Evolutionary conservation across 805 yeast genomes (phyloP).

Genomic region (Sugiyamaella boreocaroliniensis): DNA sequence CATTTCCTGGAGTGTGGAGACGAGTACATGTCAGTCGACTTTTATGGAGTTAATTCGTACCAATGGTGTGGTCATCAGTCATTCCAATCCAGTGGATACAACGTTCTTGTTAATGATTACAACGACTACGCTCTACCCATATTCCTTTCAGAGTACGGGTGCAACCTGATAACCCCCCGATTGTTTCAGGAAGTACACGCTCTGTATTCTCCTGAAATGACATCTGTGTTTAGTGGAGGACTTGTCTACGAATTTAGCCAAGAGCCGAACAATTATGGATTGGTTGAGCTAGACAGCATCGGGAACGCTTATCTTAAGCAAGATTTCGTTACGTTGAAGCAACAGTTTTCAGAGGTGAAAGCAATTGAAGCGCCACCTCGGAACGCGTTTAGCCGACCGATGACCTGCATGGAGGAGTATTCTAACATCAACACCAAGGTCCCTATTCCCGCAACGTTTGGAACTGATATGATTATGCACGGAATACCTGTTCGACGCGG

Average conservation of each 20-base stretch:
- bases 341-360: constrained; percentile 2
- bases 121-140: constrained; percentile 64
- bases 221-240: constrained; percentile 75
- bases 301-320: constrained; percentile 38
- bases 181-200: constrained; percentile 67
- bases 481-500: constrained; percentile 31
- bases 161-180: constrained; percentile 77
- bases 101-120: constrained; percentile 64
- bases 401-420: constrained; percentile 16
- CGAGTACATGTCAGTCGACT: constrained; percentile 50
- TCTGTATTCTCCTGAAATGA: constrained; percentile 66
- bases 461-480: constrained; percentile 28
- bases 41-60: constrained; percentile 74
- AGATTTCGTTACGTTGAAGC: constrained; percentile 48
- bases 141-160: constrained; percentile 87
- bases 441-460: constrained; percentile 30
- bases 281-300: constrained; percentile 47
- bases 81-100: constrained; percentile 70
- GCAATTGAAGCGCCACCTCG: constrained; percentile 4
- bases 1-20: constrained; percentile 73
- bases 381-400: constrained; percentile 8
- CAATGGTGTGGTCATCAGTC: constrained; percentile 88
- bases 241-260: constrained; percentile 74
- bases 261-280: constrained; percentile 73
- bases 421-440: constrained; percentile 21